These are phyloP conservation scores for Ogataea allantospora DNA, from an alignment of 805 yeast species.

Conservation along the genomic window DNA sequence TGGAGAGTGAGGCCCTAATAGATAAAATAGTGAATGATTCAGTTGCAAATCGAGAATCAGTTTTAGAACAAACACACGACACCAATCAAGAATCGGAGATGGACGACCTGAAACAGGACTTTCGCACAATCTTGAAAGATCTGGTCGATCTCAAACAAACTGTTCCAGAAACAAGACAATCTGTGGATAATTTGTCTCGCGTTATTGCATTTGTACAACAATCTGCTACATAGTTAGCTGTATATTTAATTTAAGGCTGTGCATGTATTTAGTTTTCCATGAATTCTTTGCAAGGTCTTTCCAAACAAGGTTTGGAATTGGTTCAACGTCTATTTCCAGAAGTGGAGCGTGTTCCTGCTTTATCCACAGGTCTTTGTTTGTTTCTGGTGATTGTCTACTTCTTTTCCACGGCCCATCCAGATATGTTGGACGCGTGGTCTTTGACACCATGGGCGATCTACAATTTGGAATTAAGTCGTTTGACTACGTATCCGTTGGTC, in stretches of 20 bases:
- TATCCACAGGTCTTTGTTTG: slow-evolving; percentile 58
- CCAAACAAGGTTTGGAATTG: neutral
- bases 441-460: slow-evolving; percentile 58
- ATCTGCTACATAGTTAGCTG: neutral
- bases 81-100: slow-evolving; percentile 4
- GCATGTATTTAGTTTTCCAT: neutral
- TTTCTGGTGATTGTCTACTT: slow-evolving; percentile 50
- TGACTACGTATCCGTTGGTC: slow-evolving; percentile 72
- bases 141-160: slow-evolving; percentile 36
- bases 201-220: slow-evolving; percentile 20
- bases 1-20: slow-evolving; percentile 14
- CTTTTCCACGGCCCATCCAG: slow-evolving; percentile 30
- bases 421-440: slow-evolving; percentile 39
- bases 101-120: slow-evolving; percentile 14
- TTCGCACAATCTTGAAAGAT: slow-evolving; percentile 23
- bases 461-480: slow-evolving; percentile 44
- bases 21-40: slow-evolving; percentile 22
- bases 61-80: neutral
- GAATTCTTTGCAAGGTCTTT: slow-evolving; percentile 3
- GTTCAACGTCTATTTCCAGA: slow-evolving; percentile 2
- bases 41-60: slow-evolving; percentile 13
- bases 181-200: slow-evolving; percentile 33
- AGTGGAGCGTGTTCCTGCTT: slow-evolving; percentile 37
- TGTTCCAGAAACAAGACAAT: slow-evolving; percentile 38
- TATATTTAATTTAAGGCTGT: slow-evolving; percentile 2